Conservation (phyloP, 169 alveolate genomes). For the Plasmodium reichenowi region DNA sequence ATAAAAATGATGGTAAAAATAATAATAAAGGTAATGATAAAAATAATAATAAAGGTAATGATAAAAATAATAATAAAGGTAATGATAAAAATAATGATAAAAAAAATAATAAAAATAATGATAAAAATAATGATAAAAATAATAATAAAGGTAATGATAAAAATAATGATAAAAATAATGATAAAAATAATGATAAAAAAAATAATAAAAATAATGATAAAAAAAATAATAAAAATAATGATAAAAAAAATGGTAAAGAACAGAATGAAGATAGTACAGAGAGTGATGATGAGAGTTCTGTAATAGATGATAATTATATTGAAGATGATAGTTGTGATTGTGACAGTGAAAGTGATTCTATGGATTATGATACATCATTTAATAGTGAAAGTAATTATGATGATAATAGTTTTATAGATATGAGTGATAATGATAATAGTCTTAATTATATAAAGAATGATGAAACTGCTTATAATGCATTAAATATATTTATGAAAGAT, state of each 20-base stretch:
- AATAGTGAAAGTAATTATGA: background rate
- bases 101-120: background rate
- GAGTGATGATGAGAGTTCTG: background rate
- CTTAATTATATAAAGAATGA: background rate
- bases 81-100: background rate
- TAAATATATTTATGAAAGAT: constrained; percentile 30
- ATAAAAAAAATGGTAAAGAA: background rate
- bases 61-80: background rate
- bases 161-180: background rate
- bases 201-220: background rate
- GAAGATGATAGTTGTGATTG: too few relatives aligned
- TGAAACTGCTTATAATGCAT: background rate
- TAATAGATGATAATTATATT: background rate
- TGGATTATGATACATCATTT: background rate
- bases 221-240: background rate
- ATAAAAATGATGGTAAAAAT: background rate
- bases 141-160: constrained; percentile 3
- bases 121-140: background rate
- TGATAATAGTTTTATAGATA: background rate
- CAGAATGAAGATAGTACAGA: constrained; percentile 10
- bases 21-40: background rate
- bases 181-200: background rate
- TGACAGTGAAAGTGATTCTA: constrained; percentile 6
- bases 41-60: constrained; percentile 9
- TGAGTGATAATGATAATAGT: background rate